Base-by-base conservation (phyloP, 129 eudicot species). In the Helichrysum umbraculigerum region DNA sequence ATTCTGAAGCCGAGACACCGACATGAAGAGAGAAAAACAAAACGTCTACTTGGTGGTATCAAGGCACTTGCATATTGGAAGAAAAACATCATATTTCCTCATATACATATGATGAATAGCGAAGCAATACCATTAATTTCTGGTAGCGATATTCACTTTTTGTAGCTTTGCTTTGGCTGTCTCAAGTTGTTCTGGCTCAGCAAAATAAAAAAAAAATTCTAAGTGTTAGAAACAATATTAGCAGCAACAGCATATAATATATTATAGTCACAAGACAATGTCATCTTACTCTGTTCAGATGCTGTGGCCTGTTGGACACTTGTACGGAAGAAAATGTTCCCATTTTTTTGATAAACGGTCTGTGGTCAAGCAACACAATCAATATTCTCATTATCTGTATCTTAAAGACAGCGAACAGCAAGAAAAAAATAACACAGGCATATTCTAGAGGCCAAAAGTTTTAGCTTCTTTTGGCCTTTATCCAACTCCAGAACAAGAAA, bases 281-380 rank as follows among this genome's bases (percentile, higher is more conserved):
- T 12, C 28, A 71, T 54, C 84, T 84, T 85, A 92, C 98, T 87
- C 82, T 89, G 90, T 78, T 92, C 96, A 32, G 79, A 84, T 51
- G 90, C 76, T 42, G 87, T 86, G 76, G 93, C 98, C 63, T 87
- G 89, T 78, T 74, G 82, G 22, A 86, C 78, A 63, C 82, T 87
- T 5, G 93, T 89, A 7, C 91, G 91, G 69, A 92, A 92, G 74
- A 78, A 89, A 68, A 92, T 33, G 85, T 87, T 87, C 74, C 96
- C 93, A 35, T 84, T 86, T 78, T 76, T 89, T 84, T 89, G 93
- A 84, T 92, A 92, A 68, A 92, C 88, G 22, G 83, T 80, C 98
- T 92, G 81, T 17, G n/a, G 14, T 47, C 58, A 35, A 68, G 30
- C 11, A 81, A 21, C 51, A 81, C 58, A 63, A 41, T 79, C 33